phyloP scores from a whole-genome alignment of 768 basidiomycete species.

The Lactarius trivialis region DNA sequence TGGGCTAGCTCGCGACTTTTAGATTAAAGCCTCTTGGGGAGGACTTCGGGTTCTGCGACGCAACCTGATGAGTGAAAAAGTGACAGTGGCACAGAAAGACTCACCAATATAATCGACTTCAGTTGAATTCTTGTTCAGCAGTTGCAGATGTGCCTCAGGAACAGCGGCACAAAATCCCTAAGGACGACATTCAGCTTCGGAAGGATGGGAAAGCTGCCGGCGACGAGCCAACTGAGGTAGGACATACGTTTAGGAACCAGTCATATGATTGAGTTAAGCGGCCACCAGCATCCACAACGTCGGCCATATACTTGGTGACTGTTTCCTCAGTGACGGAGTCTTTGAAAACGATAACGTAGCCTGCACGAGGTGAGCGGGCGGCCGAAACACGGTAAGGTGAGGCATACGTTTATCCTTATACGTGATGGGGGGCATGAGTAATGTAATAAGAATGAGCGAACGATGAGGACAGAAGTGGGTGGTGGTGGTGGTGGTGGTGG shows the following conservation, averaged over 20 bases:
- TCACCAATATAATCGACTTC: conserved; percentile 20
- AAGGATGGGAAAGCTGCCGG: too few species aligned
- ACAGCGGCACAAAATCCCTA: conserved; percentile 20
- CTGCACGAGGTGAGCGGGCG: conserved; percentile 1
- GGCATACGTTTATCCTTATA: conserved; percentile 14
- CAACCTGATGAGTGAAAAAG: neutral
- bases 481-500: neutral
- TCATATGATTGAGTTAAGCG: conserved; percentile 17
- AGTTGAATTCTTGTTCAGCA: neutral
- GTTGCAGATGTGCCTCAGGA: conserved; percentile 6
- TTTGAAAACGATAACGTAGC: conserved; percentile 17
- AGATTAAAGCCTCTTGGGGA: conserved; percentile 10
- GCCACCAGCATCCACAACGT: conserved; percentile 13
- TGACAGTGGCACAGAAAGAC: neutral
- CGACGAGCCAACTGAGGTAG: neutral
- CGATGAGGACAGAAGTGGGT: neutral
- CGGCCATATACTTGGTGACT: conserved; percentile 11
- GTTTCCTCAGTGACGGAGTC: conserved; percentile 10
- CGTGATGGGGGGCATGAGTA: conserved; percentile 1
- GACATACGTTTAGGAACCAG: conserved; percentile 16
- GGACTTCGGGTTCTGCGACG: conserved; percentile 12
- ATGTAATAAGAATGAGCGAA: conserved; percentile 4
- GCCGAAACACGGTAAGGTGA: neutral
- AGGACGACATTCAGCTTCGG: neutral
- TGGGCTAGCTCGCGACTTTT: neutral